Base-by-base conservation (phyloP, 495 filamentous ascomycete species). In the Penicillium dipodomyicola region DNA sequence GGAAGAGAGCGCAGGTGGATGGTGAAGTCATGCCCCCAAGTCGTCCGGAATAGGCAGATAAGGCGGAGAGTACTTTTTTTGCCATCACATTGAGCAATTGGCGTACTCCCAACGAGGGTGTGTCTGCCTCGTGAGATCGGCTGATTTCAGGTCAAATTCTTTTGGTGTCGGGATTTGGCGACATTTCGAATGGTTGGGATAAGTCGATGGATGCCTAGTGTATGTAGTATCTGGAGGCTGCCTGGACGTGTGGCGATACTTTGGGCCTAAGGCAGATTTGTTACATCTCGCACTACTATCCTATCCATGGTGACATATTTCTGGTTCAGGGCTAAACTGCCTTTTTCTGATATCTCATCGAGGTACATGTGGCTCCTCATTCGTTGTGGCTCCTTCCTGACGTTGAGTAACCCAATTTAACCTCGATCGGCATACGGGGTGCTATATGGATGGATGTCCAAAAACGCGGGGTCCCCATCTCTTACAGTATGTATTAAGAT, bases 21-120 rank as follows among this genome's bases (percentile, higher is more conserved):
- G 37, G 57, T 63, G 45, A 61, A 61, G 64, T 67, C 54, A 63
- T 68, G 58, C 52, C 49, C 57, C 50, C 46, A 19, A 52, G 45
- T 53, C 33, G 29, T 40, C 44, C 49, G 37, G 54, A 45, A 43
- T 62, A 62, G 59, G 64, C 61, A 62, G 64, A 69, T 37, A 69
- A 69, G 66, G 66, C 66, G 66, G 66, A 67, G 66, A 69, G 64
- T 55, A 29, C 56, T 62, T 67, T 65, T 63, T 64, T 25, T 25
- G 64, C 61, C 58, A 27, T 54, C 58, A 30, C 48, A 41, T 41
- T 10, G 49, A 22, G 20, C 42, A 41, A 52, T 45, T 44, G 30
- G 15, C 47, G 46, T 42, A 12, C 37, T 49, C 37, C 17, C 46
- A 51, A 30, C 60, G 33, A 10, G 27, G 3, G 8, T 8, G 25